Evolutionary conservation across 1,139 yeast genomes (phyloP).

Genomic region (Debaryomycetaceae sp.): DNA sequence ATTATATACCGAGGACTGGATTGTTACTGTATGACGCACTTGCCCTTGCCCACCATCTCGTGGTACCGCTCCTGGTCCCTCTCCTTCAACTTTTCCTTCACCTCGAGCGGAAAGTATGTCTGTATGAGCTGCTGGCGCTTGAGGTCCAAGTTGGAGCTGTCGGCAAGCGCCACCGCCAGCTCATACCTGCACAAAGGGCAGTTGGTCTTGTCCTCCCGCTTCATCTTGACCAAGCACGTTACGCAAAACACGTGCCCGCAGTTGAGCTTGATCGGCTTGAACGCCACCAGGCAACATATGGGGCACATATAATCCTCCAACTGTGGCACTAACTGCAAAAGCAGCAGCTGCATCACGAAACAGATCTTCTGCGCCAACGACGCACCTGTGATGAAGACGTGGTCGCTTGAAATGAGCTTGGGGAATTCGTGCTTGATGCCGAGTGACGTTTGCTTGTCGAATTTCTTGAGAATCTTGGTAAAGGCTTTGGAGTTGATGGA

Average conservation of each 20-base stretch:
- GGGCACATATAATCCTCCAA: slow-evolving; percentile 74
- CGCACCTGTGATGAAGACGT: slow-evolving; percentile 41
- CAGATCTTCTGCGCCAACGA: slow-evolving; percentile 56
- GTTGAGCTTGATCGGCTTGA: slow-evolving; percentile 58
- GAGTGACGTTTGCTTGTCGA: slow-evolving; percentile 66
- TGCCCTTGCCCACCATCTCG: slow-evolving; percentile 25
- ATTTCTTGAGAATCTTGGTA: slow-evolving; percentile 64
- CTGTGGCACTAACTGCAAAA: slow-evolving; percentile 61
- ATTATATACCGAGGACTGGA: no score
- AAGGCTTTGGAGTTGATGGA: slow-evolving; percentile 60
- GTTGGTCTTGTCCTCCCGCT: slow-evolving; percentile 50
- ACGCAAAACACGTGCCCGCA: slow-evolving; percentile 72
- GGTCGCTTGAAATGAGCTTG: slow-evolving; percentile 39
- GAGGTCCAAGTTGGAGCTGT: slow-evolving; percentile 55
- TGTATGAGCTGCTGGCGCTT: slow-evolving; percentile 51
- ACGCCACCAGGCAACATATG: slow-evolving; percentile 64
- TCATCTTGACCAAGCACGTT: slow-evolving; percentile 63
- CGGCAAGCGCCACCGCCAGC: slow-evolving; percentile 53
- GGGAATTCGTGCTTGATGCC: slow-evolving; percentile 47
- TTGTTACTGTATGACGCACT: slow-evolving; percentile 22
- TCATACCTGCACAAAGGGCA: slow-evolving; percentile 65
- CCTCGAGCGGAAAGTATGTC: slow-evolving; percentile 61
- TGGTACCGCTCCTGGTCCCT: slow-evolving; percentile 51
- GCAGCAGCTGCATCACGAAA: slow-evolving; percentile 48
- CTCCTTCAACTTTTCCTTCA: slow-evolving; percentile 55